phyloP scores from a whole-genome alignment of 2,329 filamentous ascomycete genomes.

The Phaeosphaeriaceae sp. region DNA sequence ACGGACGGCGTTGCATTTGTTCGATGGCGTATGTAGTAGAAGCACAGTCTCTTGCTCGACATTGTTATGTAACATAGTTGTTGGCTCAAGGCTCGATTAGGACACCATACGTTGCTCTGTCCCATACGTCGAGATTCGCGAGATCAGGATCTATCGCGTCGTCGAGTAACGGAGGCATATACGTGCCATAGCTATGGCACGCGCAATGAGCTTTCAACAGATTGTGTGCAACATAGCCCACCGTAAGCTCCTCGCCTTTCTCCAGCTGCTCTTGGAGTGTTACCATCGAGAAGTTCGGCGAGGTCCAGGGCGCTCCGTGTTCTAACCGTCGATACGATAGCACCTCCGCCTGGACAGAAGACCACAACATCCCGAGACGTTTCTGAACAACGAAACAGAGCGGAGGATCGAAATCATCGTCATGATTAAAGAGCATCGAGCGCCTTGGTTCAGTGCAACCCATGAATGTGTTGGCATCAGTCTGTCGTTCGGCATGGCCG shows the following conservation, averaged over 20 bases:
- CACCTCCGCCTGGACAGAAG: constrained; percentile 47
- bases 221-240: constrained; percentile 4
- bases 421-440: background rate
- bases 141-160: constrained; percentile 11
- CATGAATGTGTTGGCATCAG: constrained; percentile 3
- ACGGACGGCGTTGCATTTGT: no score
- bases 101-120: constrained; percentile 16
- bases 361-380: constrained; percentile 37
- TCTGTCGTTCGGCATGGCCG: no score
- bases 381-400: background rate
- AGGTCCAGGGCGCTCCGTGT: constrained; percentile 29
- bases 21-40: no score
- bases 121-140: constrained; percentile 21
- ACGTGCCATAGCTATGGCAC: constrained; percentile 8
- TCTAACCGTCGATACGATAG: constrained; percentile 46
- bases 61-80: no score
- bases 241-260: background rate
- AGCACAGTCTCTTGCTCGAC: no score
- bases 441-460: background rate
- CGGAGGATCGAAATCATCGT: background rate
- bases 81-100: no score
- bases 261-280: constrained; percentile 8
- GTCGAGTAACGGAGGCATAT: background rate
- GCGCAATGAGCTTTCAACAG: constrained; percentile 14
- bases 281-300: constrained; percentile 20